A percentile compares a stretch with the other conserved stretches of the same genome.
These are phyloP conservation scores for Mortierella sp. DNA, from an alignment of 371 early-diverging fungal species.

Conservation along the genomic window DNA sequence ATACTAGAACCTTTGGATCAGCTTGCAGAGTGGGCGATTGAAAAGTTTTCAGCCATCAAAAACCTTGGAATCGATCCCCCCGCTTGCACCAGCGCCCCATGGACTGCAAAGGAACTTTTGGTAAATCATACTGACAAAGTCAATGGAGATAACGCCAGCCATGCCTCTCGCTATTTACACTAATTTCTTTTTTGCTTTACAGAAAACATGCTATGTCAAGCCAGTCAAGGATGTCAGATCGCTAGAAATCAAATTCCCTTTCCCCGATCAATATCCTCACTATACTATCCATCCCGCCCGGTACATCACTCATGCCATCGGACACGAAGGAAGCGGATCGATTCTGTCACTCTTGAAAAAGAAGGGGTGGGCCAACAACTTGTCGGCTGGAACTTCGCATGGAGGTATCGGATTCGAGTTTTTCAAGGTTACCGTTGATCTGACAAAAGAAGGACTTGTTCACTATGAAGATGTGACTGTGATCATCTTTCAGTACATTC, in stretches of 20 bases:
- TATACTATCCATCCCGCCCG: slow-evolving; percentile 73
- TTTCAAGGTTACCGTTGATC: slow-evolving; percentile 82
- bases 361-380: slow-evolving; percentile 89
- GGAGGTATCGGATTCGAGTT: slow-evolving; percentile 84
- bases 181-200: not conserved
- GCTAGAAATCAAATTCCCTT: slow-evolving; percentile 88
- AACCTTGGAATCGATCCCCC: slow-evolving; percentile 82
- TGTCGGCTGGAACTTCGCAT: slow-evolving; percentile 76
- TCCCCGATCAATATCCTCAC: slow-evolving; percentile 78
- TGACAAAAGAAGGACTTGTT: slow-evolving; percentile 88
- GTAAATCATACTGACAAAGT: slow-evolving; percentile 48
- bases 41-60: slow-evolving; percentile 77
- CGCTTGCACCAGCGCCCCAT: slow-evolving; percentile 79
- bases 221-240: slow-evolving; percentile 87
- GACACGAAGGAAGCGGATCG: slow-evolving; percentile 90
- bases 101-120: slow-evolving; percentile 79
- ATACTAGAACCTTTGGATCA: slow-evolving; percentile 83
- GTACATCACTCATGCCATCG: slow-evolving; percentile 83
- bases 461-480: slow-evolving; percentile 79
- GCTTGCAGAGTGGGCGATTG: slow-evolving; percentile 85
- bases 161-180: not conserved
- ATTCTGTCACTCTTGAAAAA: slow-evolving; percentile 87
- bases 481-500: slow-evolving; percentile 90
- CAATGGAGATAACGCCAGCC: not conserved
- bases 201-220: slow-evolving; percentile 81